These are phyloP conservation scores for Limtongia smithiae DNA, from an alignment of 805 yeast genomes.

Conservation along the genomic window DNA sequence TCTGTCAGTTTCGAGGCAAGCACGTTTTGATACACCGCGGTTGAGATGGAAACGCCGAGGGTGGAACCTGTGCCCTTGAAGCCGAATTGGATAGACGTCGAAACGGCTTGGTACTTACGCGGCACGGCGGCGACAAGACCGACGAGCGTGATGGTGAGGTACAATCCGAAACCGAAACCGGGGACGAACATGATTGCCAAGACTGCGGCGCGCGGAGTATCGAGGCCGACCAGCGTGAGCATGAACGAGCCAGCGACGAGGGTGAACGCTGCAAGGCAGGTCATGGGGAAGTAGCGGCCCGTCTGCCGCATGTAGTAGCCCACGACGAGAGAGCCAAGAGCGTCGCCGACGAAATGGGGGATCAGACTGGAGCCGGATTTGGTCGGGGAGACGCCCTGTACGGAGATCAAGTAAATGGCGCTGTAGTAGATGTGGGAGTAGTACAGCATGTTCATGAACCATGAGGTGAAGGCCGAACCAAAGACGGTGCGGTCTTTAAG, in stretches of 20 bases:
- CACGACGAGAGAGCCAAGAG: conserved; percentile 61
- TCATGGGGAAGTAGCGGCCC: conserved; percentile 41
- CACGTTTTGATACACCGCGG: conserved; percentile 51
- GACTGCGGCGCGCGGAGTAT: conserved; percentile 13
- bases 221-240: conserved; percentile 15
- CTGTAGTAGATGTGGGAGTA: conserved; percentile 62
- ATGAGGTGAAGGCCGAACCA: conserved; percentile 62
- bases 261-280: conserved; percentile 17
- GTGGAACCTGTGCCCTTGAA: conserved; percentile 70
- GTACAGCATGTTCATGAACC: conserved; percentile 68
- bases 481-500: conserved; percentile 57
- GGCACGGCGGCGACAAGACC: conserved; percentile 66
- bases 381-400: conserved; percentile 50
- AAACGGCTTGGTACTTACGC: conserved; percentile 58
- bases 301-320: conserved; percentile 66
- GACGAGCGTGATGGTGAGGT: conserved; percentile 56
- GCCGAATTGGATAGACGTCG: conserved; percentile 72
- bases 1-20: conserved; percentile 33
- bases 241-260: conserved; percentile 14
- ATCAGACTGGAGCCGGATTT: conserved; percentile 51
- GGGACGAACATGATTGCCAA: conserved; percentile 42
- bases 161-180: conserved; percentile 54
- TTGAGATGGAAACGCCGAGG: conserved; percentile 58
- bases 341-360: conserved; percentile 61
- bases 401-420: conserved; percentile 65